Conservation (phyloP, 768 basidiomycete genomes). For the Naematelia aurantialba region DNA sequence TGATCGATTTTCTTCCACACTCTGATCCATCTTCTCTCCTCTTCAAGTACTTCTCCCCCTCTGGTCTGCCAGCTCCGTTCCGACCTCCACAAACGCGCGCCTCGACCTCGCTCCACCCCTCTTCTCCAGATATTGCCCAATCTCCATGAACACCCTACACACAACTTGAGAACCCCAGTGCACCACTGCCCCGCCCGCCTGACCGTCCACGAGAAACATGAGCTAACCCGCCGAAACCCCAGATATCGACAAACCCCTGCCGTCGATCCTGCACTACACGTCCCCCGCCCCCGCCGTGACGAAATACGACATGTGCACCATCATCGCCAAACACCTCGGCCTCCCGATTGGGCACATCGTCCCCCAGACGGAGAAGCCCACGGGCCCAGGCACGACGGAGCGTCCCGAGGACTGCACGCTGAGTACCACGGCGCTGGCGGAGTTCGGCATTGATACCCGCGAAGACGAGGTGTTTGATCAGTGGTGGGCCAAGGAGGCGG, state of each 20-base stretch:
- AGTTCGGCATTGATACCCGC: conserved; percentile 57
- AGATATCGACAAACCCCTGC: conserved; percentile 56
- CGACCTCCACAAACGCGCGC: too few relatives aligned
- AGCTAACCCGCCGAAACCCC: too few relatives aligned
- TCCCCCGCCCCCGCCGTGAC: conserved; percentile 70
- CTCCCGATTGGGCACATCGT: conserved; percentile 66
- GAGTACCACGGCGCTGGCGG: conserved; percentile 69
- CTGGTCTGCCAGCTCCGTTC: too few relatives aligned
- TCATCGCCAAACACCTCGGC: conserved; percentile 60
- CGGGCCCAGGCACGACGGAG: conserved; percentile 59
- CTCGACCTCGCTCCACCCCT: too few relatives aligned
- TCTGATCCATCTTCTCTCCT: background rate
- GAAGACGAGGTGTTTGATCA: conserved; percentile 67
- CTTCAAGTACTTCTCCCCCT: background rate
- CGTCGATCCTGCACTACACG: conserved; percentile 80
- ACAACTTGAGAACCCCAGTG: too few relatives aligned
- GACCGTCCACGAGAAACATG: too few relatives aligned
- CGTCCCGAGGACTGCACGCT: conserved; percentile 78
- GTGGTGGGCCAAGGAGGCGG: conserved; percentile 62
- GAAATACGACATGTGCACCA: conserved; percentile 84
- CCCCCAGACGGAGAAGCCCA: conserved; percentile 51
- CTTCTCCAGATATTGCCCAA: too few relatives aligned
- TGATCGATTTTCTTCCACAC: background rate
- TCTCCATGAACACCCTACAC: too few relatives aligned
- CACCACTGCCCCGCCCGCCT: too few relatives aligned